phyloP scores from a whole-genome alignment of 768 basidiomycete species.

The Suillus discolor region DNA sequence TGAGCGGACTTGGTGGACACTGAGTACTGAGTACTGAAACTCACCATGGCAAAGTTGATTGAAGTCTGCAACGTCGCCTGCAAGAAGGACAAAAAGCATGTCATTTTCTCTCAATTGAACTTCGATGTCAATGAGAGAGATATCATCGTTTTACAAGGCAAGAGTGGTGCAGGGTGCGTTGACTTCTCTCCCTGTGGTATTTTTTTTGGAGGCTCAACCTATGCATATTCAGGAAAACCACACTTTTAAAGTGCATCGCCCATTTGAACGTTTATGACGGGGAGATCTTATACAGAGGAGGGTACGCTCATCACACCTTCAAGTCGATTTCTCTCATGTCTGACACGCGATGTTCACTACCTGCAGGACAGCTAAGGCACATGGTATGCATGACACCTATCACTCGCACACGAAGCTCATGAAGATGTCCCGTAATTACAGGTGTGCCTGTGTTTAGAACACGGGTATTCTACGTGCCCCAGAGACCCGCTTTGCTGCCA shows the following conservation, averaged over 20 bases:
- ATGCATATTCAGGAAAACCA: slow-evolving; percentile 52
- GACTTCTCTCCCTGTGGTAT: neutral
- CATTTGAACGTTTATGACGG: slow-evolving; percentile 76
- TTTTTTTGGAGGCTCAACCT: neutral
- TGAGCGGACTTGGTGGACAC: neutral
- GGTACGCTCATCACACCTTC: slow-evolving; percentile 42
- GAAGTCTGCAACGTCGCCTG: slow-evolving; percentile 56
- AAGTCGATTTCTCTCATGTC: neutral
- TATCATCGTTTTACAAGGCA: slow-evolving; percentile 75
- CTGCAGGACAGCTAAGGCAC: slow-evolving; percentile 49
- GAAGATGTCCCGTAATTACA: slow-evolving; percentile 23
- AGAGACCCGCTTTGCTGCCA: slow-evolving; percentile 84
- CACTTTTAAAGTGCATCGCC: slow-evolving; percentile 82
- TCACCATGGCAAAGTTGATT: slow-evolving; percentile 41
- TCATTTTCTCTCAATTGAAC: slow-evolving; percentile 61
- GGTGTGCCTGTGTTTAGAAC: slow-evolving; percentile 81
- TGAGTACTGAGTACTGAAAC: neutral
- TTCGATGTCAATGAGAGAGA: slow-evolving; percentile 73
- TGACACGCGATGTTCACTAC: neutral
- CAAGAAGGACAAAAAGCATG: slow-evolving; percentile 44
- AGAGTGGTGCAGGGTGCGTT: slow-evolving; percentile 71
- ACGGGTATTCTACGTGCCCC: slow-evolving; percentile 83
- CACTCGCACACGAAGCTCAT: neutral
- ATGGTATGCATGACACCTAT: slow-evolving; percentile 39
- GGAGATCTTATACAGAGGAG: slow-evolving; percentile 63